phyloP scores from a whole-genome alignment of 768 basidiomycete species.

The Scleroderma citrinum region DNA sequence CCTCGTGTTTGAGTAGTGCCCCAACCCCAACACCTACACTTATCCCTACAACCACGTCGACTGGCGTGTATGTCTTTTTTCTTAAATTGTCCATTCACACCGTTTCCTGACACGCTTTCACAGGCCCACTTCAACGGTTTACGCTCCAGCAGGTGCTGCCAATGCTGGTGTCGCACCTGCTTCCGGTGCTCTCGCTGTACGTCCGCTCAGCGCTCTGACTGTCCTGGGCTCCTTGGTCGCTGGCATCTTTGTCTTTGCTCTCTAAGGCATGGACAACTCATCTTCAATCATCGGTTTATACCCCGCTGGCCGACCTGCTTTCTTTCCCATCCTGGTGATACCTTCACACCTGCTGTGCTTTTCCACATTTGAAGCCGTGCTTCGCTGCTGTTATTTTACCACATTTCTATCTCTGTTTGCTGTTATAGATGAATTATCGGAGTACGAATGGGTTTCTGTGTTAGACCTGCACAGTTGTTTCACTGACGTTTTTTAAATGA shows the following conservation, averaged over 20 bases:
- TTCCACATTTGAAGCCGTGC: conserved; percentile 8
- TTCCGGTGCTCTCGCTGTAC: conserved; percentile 21
- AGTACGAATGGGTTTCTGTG: neutral
- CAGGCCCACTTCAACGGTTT: conserved; percentile 1
- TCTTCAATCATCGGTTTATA: conserved; percentile 36
- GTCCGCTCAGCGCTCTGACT: conserved; percentile 16
- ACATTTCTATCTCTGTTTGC: conserved; percentile 1
- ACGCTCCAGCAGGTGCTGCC: conserved; percentile 28
- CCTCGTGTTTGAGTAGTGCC: conserved; percentile 34
- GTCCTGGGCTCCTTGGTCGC: conserved; percentile 17
- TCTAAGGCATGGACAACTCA: conserved; percentile 21
- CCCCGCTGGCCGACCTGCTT: conserved; percentile 31
- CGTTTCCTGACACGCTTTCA: conserved; percentile 1
- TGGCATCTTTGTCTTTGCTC: conserved; percentile 16
- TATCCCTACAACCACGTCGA: conserved; percentile 3
- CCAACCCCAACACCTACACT: conserved; percentile 8
- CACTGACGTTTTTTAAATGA: conserved; percentile 1
- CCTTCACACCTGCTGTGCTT: neutral
- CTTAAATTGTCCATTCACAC: neutral
- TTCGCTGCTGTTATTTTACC: neutral
- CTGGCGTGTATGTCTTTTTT: conserved; percentile 1
- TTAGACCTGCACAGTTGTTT: neutral
- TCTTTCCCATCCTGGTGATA: conserved; percentile 21
- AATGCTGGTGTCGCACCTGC: conserved; percentile 24
- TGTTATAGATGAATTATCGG: neutral